Percentiles rank a stretch among this genome's conserved stretches.
Evolutionary conservation across 768 basidiomycete species (phyloP).

Genomic region (Amanita exitialis): DNA sequence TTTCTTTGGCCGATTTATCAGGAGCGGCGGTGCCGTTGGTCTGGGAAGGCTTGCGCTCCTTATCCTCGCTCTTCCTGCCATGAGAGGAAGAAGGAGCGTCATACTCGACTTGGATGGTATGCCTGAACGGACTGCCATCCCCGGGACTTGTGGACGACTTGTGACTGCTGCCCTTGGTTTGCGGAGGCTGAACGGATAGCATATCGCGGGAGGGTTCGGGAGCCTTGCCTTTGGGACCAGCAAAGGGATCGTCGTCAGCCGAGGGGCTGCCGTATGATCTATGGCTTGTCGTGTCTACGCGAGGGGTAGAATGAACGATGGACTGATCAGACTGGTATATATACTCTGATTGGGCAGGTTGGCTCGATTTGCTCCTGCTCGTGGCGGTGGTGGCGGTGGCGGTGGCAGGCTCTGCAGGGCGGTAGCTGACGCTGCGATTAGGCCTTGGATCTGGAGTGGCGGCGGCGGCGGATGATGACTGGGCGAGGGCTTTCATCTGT

Average conservation of each 20-base stretch:
- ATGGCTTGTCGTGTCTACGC: background rate
- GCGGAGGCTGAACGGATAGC: background rate
- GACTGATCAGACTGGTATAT: constrained; percentile 68
- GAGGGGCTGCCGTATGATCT: constrained; percentile 24
- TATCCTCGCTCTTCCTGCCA: constrained; percentile 22
- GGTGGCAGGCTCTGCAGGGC: constrained; percentile 33
- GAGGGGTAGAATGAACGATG: constrained; percentile 22
- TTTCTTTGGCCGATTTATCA: background rate
- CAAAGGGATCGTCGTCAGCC: constrained; percentile 67
- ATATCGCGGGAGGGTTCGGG: background rate
- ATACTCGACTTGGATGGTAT: constrained; percentile 97
- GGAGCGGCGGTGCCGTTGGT: background rate
- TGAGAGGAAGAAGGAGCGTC: constrained; percentile 28
- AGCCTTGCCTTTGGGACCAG: constrained; percentile 15
- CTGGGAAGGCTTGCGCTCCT: constrained; percentile 10
- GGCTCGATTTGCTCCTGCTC: constrained; percentile 44
- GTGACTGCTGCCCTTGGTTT: constrained; percentile 13
- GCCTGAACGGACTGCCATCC: constrained; percentile 42
- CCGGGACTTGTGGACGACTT: constrained; percentile 32
- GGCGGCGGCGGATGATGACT: constrained; percentile 6
- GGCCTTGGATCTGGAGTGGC: constrained; percentile 14
- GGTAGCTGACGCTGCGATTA: constrained; percentile 44
- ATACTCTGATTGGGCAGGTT: constrained; percentile 43
- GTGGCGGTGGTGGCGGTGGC: constrained; percentile 18
- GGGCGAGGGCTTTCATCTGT: constrained; percentile 57